These are phyloP conservation scores for Pythium chondricola DNA, from an alignment of 352 stramenopile species.

Conservation along the genomic window DNA sequence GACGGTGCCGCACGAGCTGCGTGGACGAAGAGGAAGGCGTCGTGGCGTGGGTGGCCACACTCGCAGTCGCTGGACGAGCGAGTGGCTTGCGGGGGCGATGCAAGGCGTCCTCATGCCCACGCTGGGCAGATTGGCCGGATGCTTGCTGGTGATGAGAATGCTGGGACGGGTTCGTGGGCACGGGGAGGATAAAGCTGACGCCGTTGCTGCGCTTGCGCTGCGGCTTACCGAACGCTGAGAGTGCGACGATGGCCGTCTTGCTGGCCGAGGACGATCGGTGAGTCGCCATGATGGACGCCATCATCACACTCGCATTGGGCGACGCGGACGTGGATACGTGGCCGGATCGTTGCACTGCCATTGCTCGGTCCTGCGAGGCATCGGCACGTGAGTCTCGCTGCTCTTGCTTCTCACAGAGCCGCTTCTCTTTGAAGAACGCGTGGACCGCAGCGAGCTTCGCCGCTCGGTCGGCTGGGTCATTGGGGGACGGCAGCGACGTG, in stretches of 20 bases:
- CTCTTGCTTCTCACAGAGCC: constrained; percentile 29
- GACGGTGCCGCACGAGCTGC: background rate
- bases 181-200: constrained; percentile 2
- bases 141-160: too few relatives aligned
- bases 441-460: constrained; percentile 26
- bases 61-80: background rate
- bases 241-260: too few relatives aligned
- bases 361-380: too few relatives aligned
- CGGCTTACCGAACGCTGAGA: too few relatives aligned
- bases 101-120: background rate
- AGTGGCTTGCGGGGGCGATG: background rate
- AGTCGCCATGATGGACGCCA: constrained; percentile 4
- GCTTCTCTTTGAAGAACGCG: constrained; percentile 43
- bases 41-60: background rate
- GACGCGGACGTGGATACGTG: too few relatives aligned
- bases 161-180: background rate
- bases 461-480: background rate
- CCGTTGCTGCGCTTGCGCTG: constrained; percentile 19
- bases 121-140: too few relatives aligned
- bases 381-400: constrained; percentile 23
- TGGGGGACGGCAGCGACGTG: background rate
- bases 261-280: background rate
- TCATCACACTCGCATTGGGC: background rate
- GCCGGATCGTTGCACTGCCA: too few relatives aligned
- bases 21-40: background rate